phyloP scores from a whole-genome alignment of 2,329 filamentous ascomycete genomes.

The Neonectria punicea region DNA sequence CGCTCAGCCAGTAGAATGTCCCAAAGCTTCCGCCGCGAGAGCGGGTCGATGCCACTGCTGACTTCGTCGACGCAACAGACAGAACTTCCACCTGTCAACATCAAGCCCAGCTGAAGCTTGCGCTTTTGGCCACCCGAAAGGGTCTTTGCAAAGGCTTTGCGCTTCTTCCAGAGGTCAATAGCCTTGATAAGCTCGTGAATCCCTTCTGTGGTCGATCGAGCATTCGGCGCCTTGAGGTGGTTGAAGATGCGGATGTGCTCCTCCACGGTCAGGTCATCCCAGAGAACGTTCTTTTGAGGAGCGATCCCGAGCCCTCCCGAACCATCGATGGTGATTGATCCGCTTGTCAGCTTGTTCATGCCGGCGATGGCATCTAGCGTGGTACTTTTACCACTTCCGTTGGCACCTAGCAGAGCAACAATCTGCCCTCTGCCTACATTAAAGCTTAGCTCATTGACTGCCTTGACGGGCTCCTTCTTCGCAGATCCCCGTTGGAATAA shows the following conservation, averaged over 20 bases:
- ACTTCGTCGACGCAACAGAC: conserved; percentile 95
- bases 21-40: conserved; percentile 91
- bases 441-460: conserved; percentile 79
- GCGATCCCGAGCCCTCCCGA: conserved; percentile 86
- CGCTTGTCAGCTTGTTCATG: conserved; percentile 79
- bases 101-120: conserved; percentile 92
- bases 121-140: conserved; percentile 92
- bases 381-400: conserved; percentile 90
- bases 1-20: conserved; percentile 90
- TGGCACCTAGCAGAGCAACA: conserved; percentile 85
- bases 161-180: conserved; percentile 81
- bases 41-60: conserved; percentile 85
- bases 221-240: conserved; percentile 74
- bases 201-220: conserved; percentile 65
- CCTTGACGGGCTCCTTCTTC: conserved; percentile 72
- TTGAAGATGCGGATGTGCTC: conserved; percentile 91
- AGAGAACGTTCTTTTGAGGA: conserved; percentile 93
- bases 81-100: conserved; percentile 89
- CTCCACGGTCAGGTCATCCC: conserved; percentile 86
- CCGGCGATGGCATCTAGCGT: conserved; percentile 90
- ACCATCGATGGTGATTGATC: conserved; percentile 80
- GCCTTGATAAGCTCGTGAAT: conserved; percentile 72
- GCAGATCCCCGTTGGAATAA: conserved; percentile 57
- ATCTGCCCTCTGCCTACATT: conserved; percentile 82
- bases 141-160: conserved; percentile 76